Evolutionary conservation across 108 stramenopile species (phyloP).

Genomic region (Chaetoceros muelleri): DNA sequence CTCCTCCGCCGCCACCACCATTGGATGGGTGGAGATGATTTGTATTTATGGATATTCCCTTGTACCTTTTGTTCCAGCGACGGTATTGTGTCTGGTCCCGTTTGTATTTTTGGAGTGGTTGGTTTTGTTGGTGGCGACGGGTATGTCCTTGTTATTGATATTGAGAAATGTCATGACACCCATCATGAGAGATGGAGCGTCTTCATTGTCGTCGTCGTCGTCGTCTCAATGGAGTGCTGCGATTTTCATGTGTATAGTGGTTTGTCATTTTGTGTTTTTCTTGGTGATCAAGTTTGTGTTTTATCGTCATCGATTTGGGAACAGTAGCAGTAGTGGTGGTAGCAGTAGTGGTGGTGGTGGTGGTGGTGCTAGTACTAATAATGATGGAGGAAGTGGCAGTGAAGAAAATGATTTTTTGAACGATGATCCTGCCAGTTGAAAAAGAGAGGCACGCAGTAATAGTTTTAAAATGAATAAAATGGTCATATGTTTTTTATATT

Average conservation of each 20-base stretch:
- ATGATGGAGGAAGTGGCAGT: neutral
- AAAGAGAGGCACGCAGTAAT: no score
- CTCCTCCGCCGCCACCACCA: no score
- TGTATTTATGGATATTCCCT: conserved; percentile 74
- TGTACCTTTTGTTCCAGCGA: conserved; percentile 54
- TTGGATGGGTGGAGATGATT: conserved; percentile 44
- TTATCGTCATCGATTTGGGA: conserved; percentile 17
- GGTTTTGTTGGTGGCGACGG: conserved; percentile 35
- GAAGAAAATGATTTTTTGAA: neutral
- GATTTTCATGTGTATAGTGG: conserved; percentile 28
- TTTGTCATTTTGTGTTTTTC: conserved; percentile 36
- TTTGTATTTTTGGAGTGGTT: conserved; percentile 43
- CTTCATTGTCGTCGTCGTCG: no score
- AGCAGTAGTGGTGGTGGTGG: neutral
- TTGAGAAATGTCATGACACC: conserved; percentile 54
- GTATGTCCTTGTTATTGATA: conserved; percentile 42
- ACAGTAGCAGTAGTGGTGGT: neutral
- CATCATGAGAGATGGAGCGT: conserved; percentile 28
- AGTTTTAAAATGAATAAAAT: no score
- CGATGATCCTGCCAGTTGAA: no score
- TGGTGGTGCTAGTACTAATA: neutral
- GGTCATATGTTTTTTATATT: no score
- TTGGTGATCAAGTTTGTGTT: conserved; percentile 38
- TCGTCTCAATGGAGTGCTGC: conserved; percentile 13
- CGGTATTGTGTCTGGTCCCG: conserved; percentile 47